Conservation (phyloP, 176 grass and related monocot genomes). For the Carex littledalei region DNA sequence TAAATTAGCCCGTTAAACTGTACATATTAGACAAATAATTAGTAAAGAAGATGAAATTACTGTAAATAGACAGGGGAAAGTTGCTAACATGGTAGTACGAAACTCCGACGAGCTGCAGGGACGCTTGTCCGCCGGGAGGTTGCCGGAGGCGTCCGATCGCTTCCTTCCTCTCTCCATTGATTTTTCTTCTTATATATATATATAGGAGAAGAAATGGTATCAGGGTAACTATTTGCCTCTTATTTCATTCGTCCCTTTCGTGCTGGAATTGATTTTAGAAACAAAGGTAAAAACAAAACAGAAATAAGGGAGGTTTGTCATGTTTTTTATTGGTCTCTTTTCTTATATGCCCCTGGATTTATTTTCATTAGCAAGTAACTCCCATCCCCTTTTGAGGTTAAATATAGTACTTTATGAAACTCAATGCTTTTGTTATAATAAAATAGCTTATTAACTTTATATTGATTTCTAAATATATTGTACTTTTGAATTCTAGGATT, state of each 20-base stretch:
- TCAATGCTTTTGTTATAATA: neutral
- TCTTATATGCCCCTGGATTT: neutral
- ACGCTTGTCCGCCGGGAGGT: conserved; percentile 75
- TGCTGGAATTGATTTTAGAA: conserved; percentile 18
- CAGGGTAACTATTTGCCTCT: conserved; percentile 6
- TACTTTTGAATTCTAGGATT: neutral
- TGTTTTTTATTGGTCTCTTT: neutral
- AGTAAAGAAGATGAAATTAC: neutral
- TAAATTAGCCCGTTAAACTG: neutral
- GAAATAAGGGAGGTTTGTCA: neutral
- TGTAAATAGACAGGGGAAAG: conserved; percentile 4
- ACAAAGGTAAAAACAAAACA: neutral
- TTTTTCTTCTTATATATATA: neutral
- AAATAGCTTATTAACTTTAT: neutral
- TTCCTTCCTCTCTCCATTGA: conserved; percentile 93
- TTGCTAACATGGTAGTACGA: neutral
- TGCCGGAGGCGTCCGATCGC: conserved; percentile 50
- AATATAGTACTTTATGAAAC: neutral
- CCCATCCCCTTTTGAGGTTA: neutral
- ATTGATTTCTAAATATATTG: neutral
- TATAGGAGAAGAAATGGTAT: conserved; percentile 4
- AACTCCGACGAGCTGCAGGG: conserved; percentile 55
- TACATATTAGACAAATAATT: neutral
- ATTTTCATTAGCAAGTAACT: neutral
- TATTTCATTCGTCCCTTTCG: conserved; percentile 9